Percentiles rank a stretch among this genome's conserved stretches.
Evolutionary conservation across 2,329 filamentous ascomycete genomes (phyloP).

Genomic region (Aspergillus pseudotamarii): DNA sequence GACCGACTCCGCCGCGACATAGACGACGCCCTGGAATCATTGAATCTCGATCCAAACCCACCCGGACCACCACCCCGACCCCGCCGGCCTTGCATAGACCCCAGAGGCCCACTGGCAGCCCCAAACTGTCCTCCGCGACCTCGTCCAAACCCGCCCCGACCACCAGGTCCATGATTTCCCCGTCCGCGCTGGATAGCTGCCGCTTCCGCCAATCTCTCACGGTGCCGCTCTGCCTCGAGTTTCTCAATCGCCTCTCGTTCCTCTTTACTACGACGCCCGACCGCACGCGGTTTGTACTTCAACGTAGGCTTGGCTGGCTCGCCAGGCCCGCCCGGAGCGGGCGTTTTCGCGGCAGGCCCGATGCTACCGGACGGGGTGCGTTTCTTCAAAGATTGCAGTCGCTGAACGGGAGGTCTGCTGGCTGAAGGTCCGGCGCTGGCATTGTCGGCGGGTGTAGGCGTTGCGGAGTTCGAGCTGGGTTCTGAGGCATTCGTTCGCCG

Average conservation of each 20-base stretch:
- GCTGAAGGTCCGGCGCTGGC: conserved; percentile 10
- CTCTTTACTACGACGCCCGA: conserved; percentile 47
- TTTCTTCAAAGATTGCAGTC: conserved; percentile 47
- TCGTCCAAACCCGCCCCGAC: conserved; percentile 31
- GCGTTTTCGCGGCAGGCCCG: conserved; percentile 23
- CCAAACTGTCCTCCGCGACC: conserved; percentile 34
- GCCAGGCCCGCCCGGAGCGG: conserved; percentile 21
- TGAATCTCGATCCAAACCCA: conserved; percentile 18
- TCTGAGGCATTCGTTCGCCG: conserved; percentile 18
- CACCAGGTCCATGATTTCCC: conserved; percentile 30
- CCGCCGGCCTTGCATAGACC: conserved; percentile 28
- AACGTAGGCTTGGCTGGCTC: conserved; percentile 41
- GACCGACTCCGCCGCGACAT: conserved; percentile 34
- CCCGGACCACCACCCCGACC: conserved; percentile 25
- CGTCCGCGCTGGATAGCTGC: conserved; percentile 42
- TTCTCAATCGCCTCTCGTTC: conserved; percentile 48
- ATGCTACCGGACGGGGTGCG: conserved; percentile 42
- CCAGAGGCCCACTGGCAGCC: conserved; percentile 32
- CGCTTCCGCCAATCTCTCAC: conserved; percentile 43
- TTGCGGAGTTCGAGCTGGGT: conserved; percentile 18
- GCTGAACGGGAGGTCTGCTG: conserved; percentile 40
- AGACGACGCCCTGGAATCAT: conserved; percentile 30
- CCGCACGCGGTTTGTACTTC: conserved; percentile 48
- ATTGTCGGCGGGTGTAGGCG: conserved; percentile 7
- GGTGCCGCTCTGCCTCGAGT: conserved; percentile 44